Conservation (phyloP, 2,329 filamentous ascomycete genomes). For the Claviceps fusiformis region DNA sequence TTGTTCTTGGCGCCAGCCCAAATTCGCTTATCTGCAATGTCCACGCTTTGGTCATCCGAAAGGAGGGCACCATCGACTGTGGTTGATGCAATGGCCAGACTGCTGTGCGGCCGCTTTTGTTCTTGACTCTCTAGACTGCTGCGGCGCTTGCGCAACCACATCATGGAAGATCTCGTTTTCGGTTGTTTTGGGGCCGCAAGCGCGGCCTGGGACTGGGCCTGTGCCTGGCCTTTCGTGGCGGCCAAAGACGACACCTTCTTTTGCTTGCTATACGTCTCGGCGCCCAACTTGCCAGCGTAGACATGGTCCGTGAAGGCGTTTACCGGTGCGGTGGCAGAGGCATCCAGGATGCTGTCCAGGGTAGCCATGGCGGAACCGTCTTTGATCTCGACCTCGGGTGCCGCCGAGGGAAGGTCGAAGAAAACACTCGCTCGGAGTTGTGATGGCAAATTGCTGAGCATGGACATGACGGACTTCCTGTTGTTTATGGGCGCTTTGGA, state of each 20-base stretch:
- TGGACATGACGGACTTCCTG: conserved; percentile 20
- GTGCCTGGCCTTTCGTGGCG: conserved; percentile 4
- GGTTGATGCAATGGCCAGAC: background rate
- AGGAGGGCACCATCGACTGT: conserved; percentile 11
- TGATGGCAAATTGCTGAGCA: conserved; percentile 45
- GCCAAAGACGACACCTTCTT: conserved; percentile 20
- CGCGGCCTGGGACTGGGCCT: conserved; percentile 8
- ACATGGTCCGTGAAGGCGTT: conserved; percentile 84
- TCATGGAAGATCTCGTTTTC: conserved; percentile 36
- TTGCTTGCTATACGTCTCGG: conserved; percentile 57
- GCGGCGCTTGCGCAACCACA: conserved; percentile 30
- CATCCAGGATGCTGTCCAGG: conserved; percentile 82
- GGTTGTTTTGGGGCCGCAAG: conserved; percentile 14
- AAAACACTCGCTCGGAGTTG: conserved; percentile 84
- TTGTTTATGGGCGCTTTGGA: conserved; percentile 19
- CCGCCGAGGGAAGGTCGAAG: conserved; percentile 57
- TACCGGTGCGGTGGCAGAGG: conserved; percentile 75
- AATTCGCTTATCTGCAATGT: conserved; percentile 6
- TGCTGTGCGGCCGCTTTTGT: too few relatives aligned
- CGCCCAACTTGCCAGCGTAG: conserved; percentile 61
- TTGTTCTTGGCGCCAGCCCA: conserved; percentile 12
- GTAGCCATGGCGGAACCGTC: conserved; percentile 79
- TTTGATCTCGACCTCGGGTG: conserved; percentile 42
- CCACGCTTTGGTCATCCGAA: background rate
- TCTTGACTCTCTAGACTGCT: conserved; percentile 10